Base-by-base conservation (phyloP, 164 flowering plant genomes). In the Stephania yunnanensis region DNA sequence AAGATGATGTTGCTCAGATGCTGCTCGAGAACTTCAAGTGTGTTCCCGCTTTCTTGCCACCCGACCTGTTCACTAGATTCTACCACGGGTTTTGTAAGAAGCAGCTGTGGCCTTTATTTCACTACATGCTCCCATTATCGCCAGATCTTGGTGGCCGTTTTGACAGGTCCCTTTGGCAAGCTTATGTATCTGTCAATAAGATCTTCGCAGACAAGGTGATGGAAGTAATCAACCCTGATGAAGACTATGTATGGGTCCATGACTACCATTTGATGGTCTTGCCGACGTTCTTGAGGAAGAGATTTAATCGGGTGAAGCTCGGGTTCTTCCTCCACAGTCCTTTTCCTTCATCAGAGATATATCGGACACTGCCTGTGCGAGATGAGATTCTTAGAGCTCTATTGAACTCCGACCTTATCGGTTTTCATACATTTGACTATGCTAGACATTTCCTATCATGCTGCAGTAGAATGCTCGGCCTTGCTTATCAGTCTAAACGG, bases 371-470 rank as follows among this genome's bases (percentile, higher is more conserved):
- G 68, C 91, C 91, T 42, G 86, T 88, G 25, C 78, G 91, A 75
- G 85, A 85, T 68, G 89, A 88, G 61, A 77, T 88, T 71, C 81
- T 88, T 15, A 77, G 87, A 22, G 91, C 91, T 46, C 82, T 88
- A 45, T 78, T 88, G 76, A 88, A 88, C 76, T 84, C 91, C 53
- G 91, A 88, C 64, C 85, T 88, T 29, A 84, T 88, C 53, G 91
- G 91, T 15, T 88, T 88, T 70, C 91, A 88, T 71, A 88, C 91
- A 4, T 87, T 88, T 74, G 91, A 88, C 69, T 88, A 88, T 78
- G 91, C 91, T 4, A 79, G 89, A 66, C 91, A 88, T 74, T 88
- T 88, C 77, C 89, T 88, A n/a, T 88, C 91, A 25, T 88, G 91
- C 73, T 88, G 91, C 72, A 83, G 91, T 78, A 80, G 91, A 82